Percentiles rank a stretch among this genome's conserved stretches.
phyloP scores from a whole-genome alignment of 345 rosid genomes.

The Salix dunnii region DNA sequence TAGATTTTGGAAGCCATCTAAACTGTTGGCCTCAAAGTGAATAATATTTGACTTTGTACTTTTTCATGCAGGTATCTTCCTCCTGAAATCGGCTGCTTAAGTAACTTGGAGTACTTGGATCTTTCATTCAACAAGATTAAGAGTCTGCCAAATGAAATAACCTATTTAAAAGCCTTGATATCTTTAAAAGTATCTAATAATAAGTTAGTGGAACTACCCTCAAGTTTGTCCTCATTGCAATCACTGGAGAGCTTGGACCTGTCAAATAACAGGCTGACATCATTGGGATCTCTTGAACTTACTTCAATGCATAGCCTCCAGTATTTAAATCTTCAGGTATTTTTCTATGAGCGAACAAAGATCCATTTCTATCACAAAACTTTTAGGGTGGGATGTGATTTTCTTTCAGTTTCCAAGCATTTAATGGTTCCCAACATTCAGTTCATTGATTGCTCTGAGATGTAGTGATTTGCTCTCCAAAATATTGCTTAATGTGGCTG shows the following conservation, averaged over 20 bases:
- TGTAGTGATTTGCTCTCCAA: too few species aligned
- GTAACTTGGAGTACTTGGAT: conserved; percentile 71
- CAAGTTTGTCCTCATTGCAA: conserved; percentile 58
- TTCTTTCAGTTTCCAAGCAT: not conserved
- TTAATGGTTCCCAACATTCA: not conserved
- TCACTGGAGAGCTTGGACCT: conserved; percentile 74
- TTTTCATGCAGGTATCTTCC: conserved; percentile 73
- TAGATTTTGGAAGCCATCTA: not conserved
- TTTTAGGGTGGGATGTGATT: not conserved
- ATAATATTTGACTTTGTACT: not conserved
- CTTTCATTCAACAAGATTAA: conserved; percentile 93
- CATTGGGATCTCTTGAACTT: conserved; percentile 71
- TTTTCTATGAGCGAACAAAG: conserved; percentile 5
- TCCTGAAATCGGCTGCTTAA: conserved; percentile 87
- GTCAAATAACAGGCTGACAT: conserved; percentile 73
- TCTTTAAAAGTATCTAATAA: conserved; percentile 79
- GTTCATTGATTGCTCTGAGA: not conserved
- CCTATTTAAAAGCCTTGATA: conserved; percentile 58
- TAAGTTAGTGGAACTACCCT: conserved; percentile 67
- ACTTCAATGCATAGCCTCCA: conserved; percentile 64
- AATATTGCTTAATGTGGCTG: not conserved
- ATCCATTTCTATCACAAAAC: not conserved
- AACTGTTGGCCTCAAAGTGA: not conserved
- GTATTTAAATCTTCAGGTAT: conserved; percentile 79
- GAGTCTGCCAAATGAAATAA: conserved; percentile 70